Conservation (phyloP, 176 grass and related monocot species). For the Bromus sterilis region DNA sequence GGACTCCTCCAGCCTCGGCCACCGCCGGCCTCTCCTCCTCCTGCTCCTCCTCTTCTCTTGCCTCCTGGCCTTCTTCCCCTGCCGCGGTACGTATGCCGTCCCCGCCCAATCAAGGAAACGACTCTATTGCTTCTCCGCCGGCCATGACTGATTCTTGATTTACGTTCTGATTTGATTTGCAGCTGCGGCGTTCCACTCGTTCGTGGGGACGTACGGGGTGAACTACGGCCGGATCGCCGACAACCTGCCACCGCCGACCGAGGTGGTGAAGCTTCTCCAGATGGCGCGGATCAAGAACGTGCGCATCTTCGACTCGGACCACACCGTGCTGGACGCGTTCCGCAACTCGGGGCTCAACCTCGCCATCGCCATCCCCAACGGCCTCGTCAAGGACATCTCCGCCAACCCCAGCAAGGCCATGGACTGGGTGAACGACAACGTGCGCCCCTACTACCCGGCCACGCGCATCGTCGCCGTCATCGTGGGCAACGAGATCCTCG, state of each 20-base stretch:
- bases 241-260: conserved; percentile 41
- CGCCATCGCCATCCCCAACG: conserved; percentile 61
- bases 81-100: neutral
- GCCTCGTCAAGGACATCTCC: conserved; percentile 34
- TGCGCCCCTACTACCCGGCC: conserved; percentile 55
- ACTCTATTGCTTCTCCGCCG: neutral
- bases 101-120: neutral
- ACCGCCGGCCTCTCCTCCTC: neutral
- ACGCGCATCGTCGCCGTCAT: conserved; percentile 60
- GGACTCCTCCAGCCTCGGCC: neutral
- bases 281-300: conserved; percentile 44
- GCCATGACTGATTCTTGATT: neutral
- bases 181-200: conserved; percentile 3
- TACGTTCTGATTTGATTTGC: neutral
- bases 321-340: conserved; percentile 49
- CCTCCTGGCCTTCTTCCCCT: conserved; percentile 12
- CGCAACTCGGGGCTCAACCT: conserved; percentile 47
- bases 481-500: conserved; percentile 87
- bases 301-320: conserved; percentile 66
- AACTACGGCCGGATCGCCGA: conserved; percentile 77
- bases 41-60: conserved; percentile 23
- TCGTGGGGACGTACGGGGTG: conserved; percentile 61
- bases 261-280: conserved; percentile 48
- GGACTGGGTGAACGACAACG: conserved; percentile 60
- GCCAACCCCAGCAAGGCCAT: conserved; percentile 37